Base-by-base conservation (phyloP, 108 stramenopile genomes). In the Schizochytrium sp. region DNA sequence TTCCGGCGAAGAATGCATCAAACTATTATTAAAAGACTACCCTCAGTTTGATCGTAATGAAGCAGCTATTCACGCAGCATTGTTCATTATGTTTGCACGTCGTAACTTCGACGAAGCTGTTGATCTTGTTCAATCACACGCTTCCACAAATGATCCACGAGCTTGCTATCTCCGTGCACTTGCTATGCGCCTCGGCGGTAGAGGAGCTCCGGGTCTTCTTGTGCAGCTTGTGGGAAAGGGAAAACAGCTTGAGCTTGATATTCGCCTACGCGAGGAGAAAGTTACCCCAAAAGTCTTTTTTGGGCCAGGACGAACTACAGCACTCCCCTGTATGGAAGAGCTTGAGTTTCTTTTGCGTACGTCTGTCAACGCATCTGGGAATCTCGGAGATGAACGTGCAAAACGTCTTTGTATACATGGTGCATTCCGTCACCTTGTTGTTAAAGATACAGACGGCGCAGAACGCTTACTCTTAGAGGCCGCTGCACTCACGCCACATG, bases 271-370 rank as follows among this genome's bases (percentile, higher is more conserved):
- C 64, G 64, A 69, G 3, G 64, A 69, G 1, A 38, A 44, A 38
- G 64, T 69, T 0, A 15, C 15, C 42, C 64, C 64, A 7, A 38
- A 44, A 38, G 64, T 69, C 64, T 69, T 69, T 15, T 69, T 69
- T 44, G 64, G 64, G 44, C 64, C 64, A 15, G 64, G 64, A 15
- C 7, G 64, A 69, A 69, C 64, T 8, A 69, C 64, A 8, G 64
- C 64, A 15, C 64, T 69, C 5, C 64, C 64, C 19, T 69, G 64
- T 44, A 69, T 69, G 64, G 64, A 69, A 69, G 64, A 69, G 64
- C 64, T 69, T 2, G 64, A 69, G 3, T 69, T 69, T 15, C 3
- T 69, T 8, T 44, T 69, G 19, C 64, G 64, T 7, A 1, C 44
- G 28, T 38, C 64, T 7, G 64, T 69, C 42, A 38, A 69, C 40